phyloP scores from a whole-genome alignment of 2,329 filamentous ascomycete genomes.

The Colletotrichum scovillei region DNA sequence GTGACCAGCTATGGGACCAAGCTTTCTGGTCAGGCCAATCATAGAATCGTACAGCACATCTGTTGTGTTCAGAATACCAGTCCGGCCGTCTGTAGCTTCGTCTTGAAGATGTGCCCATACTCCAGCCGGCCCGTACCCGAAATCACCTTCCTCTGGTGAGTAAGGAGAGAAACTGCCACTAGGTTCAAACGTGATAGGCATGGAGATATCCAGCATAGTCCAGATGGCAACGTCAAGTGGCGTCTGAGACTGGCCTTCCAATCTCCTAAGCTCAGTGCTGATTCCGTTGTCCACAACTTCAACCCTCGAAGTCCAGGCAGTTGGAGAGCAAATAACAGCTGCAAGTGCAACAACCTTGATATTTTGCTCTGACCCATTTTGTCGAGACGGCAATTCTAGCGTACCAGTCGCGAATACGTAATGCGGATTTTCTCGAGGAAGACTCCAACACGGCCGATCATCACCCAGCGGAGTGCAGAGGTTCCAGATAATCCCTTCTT shows the following conservation, averaged over 20 bases:
- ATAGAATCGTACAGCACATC: background rate
- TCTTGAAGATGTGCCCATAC: background rate
- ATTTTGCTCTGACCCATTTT: too few species aligned
- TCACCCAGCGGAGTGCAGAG: too few species aligned
- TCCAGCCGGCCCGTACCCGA: background rate
- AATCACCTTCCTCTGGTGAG: background rate
- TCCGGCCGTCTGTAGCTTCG: background rate
- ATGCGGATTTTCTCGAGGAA: background rate
- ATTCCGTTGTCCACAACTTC: conserved; percentile 4
- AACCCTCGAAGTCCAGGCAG: background rate
- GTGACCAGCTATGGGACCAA: background rate
- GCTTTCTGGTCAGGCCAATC: background rate
- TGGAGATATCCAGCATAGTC: background rate
- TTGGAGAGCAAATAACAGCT: background rate
- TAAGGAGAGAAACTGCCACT: background rate
- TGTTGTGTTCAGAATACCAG: background rate
- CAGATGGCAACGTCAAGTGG: background rate
- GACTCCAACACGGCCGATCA: background rate
- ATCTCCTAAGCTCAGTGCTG: background rate
- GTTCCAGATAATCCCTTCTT: too few species aligned
- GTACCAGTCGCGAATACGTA: background rate
- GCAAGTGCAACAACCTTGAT: background rate
- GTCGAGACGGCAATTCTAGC: too few species aligned
- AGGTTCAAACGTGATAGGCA: background rate
- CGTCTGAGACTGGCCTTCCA: background rate